A percentile compares a stretch with the other conserved stretches of the same genome.
phyloP scores from a whole-genome alignment of 306 rosid genomes.

The Elaeagnus macrophylla region DNA sequence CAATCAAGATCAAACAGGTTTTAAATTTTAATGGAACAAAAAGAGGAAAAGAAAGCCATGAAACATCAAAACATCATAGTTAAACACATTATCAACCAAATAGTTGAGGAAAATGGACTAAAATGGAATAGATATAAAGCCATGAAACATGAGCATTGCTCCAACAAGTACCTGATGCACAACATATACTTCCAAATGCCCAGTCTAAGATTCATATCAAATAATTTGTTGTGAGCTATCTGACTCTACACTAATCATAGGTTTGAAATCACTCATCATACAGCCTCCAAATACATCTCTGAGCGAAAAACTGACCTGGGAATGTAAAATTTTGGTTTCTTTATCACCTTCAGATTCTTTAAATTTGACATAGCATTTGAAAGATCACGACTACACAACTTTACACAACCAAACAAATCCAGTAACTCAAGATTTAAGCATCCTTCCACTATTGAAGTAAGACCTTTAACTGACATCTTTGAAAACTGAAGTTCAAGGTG shows the following conservation, averaged over 20 bases:
- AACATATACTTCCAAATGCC: constrained; percentile 10
- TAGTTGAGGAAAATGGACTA: too few relatives aligned
- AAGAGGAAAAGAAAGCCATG: too few relatives aligned
- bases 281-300: constrained; percentile 65
- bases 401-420: constrained; percentile 76
- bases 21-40: too few relatives aligned
- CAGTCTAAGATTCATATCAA: constrained; percentile 2
- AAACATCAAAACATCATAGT: too few relatives aligned
- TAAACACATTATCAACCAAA: too few relatives aligned
- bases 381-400: constrained; percentile 65
- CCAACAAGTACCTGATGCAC: constrained; percentile 3
- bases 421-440: constrained; percentile 60
- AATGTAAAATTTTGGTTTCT: constrained; percentile 40
- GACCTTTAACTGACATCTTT: constrained; percentile 55
- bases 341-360: constrained; percentile 40
- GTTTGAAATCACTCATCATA: constrained; percentile 88
- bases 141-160: background rate
- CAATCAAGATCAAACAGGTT: too few relatives aligned
- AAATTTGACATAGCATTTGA: constrained; percentile 39
- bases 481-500: constrained; percentile 69
- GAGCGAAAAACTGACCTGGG: constrained; percentile 36
- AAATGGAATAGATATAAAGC: too few relatives aligned
- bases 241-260: constrained; percentile 37
- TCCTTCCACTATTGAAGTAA: constrained; percentile 45
- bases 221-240: background rate